Evolutionary conservation across 306 rosid genomes (phyloP).

Genomic region (Malus domestica): DNA sequence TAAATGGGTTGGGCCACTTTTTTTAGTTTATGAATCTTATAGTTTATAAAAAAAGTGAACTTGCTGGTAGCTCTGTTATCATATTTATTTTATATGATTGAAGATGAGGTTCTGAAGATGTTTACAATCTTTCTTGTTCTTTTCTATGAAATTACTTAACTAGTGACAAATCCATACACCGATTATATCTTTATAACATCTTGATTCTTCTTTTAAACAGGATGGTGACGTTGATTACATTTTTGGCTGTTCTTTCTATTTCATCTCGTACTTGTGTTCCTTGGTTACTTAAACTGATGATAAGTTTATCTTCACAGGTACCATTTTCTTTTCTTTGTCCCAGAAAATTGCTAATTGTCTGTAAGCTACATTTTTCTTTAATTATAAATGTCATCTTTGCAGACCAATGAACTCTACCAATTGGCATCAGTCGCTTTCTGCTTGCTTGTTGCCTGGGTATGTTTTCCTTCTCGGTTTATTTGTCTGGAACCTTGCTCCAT

Average conservation of each 20-base stretch:
- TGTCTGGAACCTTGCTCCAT: not conserved
- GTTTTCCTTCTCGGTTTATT: conserved; percentile 23
- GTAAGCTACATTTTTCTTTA: not conserved
- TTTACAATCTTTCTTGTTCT: not conserved
- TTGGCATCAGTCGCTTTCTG: conserved; percentile 98
- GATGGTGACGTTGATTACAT: conserved; percentile 58
- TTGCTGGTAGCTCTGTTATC: not conserved
- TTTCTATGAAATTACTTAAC: not conserved
- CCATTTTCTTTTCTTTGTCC: conserved; percentile 18
- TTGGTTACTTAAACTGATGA: conserved; percentile 90
- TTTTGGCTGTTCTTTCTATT: conserved; percentile 70
- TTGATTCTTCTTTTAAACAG: conserved; percentile 35
- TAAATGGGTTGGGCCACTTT: not conserved
- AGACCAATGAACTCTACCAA: conserved; percentile 98
- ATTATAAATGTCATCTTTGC: conserved; percentile 26
- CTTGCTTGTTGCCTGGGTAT: conserved; percentile 96
- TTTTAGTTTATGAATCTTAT: not conserved
- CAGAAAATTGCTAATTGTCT: not conserved
- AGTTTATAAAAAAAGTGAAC: not conserved
- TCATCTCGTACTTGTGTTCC: conserved; percentile 82
- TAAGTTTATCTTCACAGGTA: conserved; percentile 95
- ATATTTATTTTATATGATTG: not conserved
- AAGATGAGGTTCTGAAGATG: not conserved
- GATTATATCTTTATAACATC: conserved; percentile 1
- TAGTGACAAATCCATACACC: not conserved